These are phyloP conservation scores for Rhizopogon salebrosus DNA, from an alignment of 768 basidiomycete genomes.

Conservation along the genomic window DNA sequence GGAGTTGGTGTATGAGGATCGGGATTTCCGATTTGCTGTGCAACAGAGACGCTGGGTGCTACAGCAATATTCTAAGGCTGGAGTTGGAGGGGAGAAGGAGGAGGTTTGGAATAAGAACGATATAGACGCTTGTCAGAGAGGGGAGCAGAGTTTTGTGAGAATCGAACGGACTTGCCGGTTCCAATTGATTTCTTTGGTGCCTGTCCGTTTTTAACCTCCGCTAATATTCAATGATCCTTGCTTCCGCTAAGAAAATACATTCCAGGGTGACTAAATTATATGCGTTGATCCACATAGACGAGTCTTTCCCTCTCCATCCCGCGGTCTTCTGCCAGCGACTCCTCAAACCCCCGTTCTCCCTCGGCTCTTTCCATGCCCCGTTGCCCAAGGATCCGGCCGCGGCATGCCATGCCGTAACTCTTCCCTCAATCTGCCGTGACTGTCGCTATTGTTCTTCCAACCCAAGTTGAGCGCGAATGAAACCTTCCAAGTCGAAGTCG, in stretches of 20 bases:
- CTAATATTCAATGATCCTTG: not conserved
- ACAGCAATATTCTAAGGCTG: not conserved
- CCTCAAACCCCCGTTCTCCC: not conserved
- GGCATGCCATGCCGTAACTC: not conserved
- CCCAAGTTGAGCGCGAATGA: not conserved
- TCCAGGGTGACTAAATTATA: too few relatives aligned
- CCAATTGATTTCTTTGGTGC: constrained; percentile 14
- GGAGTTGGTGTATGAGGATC: not conserved
- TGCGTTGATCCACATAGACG: too few relatives aligned
- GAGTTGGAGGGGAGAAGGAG: not conserved
- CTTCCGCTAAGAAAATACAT: too few relatives aligned
- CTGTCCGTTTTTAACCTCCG: constrained; percentile 26
- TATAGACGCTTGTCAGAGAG: constrained; percentile 17
- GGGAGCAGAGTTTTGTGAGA: constrained; percentile 23
- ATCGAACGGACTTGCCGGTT: constrained; percentile 5
- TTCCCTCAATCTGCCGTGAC: not conserved
- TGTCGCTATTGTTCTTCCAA: not conserved
- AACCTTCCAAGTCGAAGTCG: not conserved
- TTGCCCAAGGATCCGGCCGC: not conserved
- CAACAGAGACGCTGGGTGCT: constrained; percentile 1
- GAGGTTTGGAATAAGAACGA: constrained; percentile 3
- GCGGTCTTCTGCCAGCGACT: too few relatives aligned
- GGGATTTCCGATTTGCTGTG: not conserved
- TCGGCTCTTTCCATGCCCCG: not conserved
- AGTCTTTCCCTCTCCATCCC: too few relatives aligned